phyloP scores from a whole-genome alignment of 768 basidiomycete species.

The Sporobolomyces pararoseus region DNA sequence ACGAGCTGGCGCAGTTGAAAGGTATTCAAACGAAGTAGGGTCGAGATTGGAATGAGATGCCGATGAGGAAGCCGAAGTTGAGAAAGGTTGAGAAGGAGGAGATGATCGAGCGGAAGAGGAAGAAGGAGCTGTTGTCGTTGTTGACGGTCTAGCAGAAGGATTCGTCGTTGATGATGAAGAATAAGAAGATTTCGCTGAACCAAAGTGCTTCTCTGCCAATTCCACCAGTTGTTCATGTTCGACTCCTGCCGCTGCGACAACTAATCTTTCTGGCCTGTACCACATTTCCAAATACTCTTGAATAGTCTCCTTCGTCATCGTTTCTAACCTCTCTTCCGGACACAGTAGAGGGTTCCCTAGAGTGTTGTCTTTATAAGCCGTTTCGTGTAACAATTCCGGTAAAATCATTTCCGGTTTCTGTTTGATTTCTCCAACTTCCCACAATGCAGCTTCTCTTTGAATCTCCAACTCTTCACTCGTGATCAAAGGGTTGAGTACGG shows the following conservation, averaged over 20 bases:
- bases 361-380: conserved; percentile 71
- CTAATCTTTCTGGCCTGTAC: conserved; percentile 92
- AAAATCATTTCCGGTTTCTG: conserved; percentile 89
- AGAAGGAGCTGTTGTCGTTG: not conserved
- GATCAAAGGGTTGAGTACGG: conserved; percentile 74
- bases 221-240: conserved; percentile 82
- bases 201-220: conserved; percentile 77
- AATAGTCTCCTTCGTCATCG: conserved; percentile 63
- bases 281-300: conserved; percentile 67
- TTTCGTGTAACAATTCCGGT: conserved; percentile 80
- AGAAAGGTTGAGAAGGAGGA: conserved; percentile 2
- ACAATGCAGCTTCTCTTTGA: conserved; percentile 80
- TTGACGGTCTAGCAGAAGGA: not conserved
- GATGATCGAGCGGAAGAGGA: not conserved
- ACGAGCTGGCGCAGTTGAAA: conserved; percentile 49
- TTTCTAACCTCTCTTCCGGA: conserved; percentile 72
- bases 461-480: conserved; percentile 70
- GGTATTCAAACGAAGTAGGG: conserved; percentile 43
- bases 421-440: conserved; percentile 82
- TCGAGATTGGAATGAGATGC: conserved; percentile 43
- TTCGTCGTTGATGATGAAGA: not conserved
- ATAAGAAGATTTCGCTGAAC: conserved; percentile 56
- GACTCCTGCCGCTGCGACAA: conserved; percentile 90
- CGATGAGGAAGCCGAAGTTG: conserved; percentile 51
- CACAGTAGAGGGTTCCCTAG: conserved; percentile 89